Evolutionary conservation across 805 yeast species (phyloP).

Genomic region (Yamadazyma paraphyllophila): DNA sequence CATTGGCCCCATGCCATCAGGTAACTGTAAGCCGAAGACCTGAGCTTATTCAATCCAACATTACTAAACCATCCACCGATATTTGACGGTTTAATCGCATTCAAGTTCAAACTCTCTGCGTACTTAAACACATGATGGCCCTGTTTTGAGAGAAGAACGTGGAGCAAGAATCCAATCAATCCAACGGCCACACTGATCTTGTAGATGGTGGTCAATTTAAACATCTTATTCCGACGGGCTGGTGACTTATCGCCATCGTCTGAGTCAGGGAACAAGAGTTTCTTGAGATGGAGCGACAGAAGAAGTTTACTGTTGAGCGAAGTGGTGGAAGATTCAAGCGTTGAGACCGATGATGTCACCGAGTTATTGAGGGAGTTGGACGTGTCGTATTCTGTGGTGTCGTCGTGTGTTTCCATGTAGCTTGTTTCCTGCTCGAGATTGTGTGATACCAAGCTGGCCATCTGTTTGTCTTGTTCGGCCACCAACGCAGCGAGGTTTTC

Average conservation of each 20-base stretch:
- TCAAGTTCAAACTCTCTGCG: slow-evolving; percentile 5
- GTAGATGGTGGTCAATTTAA: slow-evolving; percentile 21
- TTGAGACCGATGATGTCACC: slow-evolving; percentile 35
- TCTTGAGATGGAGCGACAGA: slow-evolving; percentile 31
- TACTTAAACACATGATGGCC: slow-evolving; percentile 11
- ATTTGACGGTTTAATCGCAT: slow-evolving; percentile 9
- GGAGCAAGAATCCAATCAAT: slow-evolving; percentile 36
- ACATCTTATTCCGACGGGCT: slow-evolving; percentile 12
- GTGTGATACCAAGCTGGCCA: slow-evolving; percentile 23
- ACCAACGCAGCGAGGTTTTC: slow-evolving; percentile 17
- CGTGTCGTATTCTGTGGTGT: slow-evolving; percentile 14
- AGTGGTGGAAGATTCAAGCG: slow-evolving; percentile 27
- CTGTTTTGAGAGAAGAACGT: slow-evolving; percentile 29
- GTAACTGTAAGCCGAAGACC: slow-evolving; percentile 22
- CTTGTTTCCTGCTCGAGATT: slow-evolving; percentile 23
- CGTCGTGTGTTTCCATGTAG: slow-evolving; percentile 22
- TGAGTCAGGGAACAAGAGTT: slow-evolving; percentile 22
- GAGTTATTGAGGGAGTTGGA: slow-evolving; percentile 6
- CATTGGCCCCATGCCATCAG: slow-evolving; percentile 14
- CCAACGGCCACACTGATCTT: slow-evolving; percentile 39
- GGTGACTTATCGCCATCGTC: slow-evolving; percentile 3
- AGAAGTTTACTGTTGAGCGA: slow-evolving; percentile 26
- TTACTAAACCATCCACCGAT: slow-evolving; percentile 10
- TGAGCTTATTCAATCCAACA: slow-evolving; percentile 27
- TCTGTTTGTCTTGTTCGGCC: slow-evolving; percentile 32